phyloP scores from a whole-genome alignment of 2,329 filamentous ascomycete genomes.

The Hymenoscyphus albidus region DNA sequence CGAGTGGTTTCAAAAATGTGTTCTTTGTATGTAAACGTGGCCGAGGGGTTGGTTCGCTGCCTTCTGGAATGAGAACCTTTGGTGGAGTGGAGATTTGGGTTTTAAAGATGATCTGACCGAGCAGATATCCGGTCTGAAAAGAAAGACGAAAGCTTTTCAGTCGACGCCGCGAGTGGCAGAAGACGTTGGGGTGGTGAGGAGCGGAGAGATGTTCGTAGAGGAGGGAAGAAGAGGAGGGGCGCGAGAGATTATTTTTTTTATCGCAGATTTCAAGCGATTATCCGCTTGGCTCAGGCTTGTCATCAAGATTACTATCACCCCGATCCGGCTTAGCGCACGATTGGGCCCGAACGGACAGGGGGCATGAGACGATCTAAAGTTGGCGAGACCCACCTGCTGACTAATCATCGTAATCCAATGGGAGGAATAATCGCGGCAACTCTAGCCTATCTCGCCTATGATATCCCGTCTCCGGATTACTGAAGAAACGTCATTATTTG shows the following conservation, averaged over 20 bases:
- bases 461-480: no score
- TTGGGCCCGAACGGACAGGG: not conserved
- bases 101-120: conserved; percentile 16
- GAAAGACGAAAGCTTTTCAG: conserved; percentile 17
- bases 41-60: conserved; percentile 21
- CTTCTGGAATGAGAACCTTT: conserved; percentile 10
- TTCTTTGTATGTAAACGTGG: conserved; percentile 27
- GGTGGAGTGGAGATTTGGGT: conserved; percentile 28
- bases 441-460: no score
- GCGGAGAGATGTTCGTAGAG: conserved; percentile 11
- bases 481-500: not conserved
- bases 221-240: conserved; percentile 10
- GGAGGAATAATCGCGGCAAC: not conserved
- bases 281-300: conserved; percentile 2
- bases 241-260: conserved; percentile 16
- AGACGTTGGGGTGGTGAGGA: conserved; percentile 18
- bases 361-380: not conserved
- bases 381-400: not conserved
- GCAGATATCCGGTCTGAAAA: conserved; percentile 21
- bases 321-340: conserved; percentile 2
- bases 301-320: not conserved
- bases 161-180: conserved; percentile 36
- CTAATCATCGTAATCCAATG: not conserved
- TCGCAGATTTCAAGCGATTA: conserved; percentile 14
- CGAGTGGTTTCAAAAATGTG: conserved; percentile 24